These are phyloP conservation scores for Colletotrichum limetticola DNA, from an alignment of 2,329 filamentous ascomycete species.

Conservation along the genomic window DNA sequence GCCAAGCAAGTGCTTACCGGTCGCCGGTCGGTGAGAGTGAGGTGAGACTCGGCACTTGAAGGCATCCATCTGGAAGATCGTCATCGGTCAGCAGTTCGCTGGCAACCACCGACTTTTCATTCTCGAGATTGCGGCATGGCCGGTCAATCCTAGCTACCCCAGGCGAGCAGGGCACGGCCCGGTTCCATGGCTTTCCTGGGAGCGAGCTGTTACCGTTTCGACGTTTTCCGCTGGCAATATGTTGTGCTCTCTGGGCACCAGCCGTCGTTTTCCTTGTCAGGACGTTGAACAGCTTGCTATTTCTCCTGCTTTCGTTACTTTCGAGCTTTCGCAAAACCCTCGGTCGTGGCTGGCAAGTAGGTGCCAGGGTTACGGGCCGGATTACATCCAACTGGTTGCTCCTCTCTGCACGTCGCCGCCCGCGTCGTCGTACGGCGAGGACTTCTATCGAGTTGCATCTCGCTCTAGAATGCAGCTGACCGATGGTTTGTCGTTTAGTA, in stretches of 20 bases:
- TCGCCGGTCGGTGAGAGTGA: neutral
- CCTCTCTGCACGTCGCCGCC: slow-evolving; percentile 28
- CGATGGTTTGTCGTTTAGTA: slow-evolving; percentile 6
- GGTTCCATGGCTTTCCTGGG: neutral
- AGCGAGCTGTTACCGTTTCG: neutral
- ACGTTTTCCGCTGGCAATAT: neutral
- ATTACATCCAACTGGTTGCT: slow-evolving; percentile 20
- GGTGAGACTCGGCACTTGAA: slow-evolving; percentile 3
- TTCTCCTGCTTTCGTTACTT: neutral
- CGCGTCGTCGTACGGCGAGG: slow-evolving; percentile 26
- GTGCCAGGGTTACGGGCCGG: slow-evolving; percentile 22
- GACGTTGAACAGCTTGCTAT: neutral
- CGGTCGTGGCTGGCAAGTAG: slow-evolving; percentile 7
- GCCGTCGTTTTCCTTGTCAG: neutral
- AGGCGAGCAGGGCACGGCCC: neutral
- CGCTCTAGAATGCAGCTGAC: slow-evolving; percentile 22
- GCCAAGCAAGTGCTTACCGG: slow-evolving; percentile 12
- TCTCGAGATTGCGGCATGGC: slow-evolving; percentile 9
- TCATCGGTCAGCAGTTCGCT: neutral
- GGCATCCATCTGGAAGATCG: neutral
- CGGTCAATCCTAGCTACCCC: neutral
- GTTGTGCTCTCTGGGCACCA: slow-evolving; percentile 2
- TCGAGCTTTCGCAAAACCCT: neutral
- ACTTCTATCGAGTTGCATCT: slow-evolving; percentile 25
- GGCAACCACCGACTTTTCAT: neutral